Conservation (phyloP, 257 asterid species). For the Forsythia suspensa region DNA sequence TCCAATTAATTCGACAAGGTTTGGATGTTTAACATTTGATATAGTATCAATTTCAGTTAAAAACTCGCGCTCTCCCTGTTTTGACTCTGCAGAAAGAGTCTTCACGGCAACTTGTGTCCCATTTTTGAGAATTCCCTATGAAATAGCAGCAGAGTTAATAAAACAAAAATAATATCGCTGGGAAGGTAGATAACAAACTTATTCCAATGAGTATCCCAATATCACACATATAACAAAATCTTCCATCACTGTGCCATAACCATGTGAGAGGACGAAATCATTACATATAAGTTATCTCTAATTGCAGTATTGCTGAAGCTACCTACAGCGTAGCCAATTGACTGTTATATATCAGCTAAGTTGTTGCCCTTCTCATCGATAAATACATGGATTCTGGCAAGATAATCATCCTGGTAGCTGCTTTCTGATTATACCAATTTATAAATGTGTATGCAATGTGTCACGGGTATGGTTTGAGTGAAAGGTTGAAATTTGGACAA, state of each 20-base stretch:
- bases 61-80: conserved; percentile 82
- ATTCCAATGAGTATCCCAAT: conserved; percentile 7
- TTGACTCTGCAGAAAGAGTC: conserved; percentile 75
- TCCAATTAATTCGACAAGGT: conserved; percentile 82
- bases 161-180: conserved; percentile 12
- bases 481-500: not conserved
- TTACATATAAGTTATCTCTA: conserved; percentile 9
- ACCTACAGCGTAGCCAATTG: conserved; percentile 11
- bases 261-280: conserved; percentile 4
- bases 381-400: conserved; percentile 9
- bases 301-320: conserved; percentile 15
- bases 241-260: conserved; percentile 3
- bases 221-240: conserved; percentile 11
- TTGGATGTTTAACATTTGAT: conserved; percentile 82
- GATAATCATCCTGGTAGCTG: conserved; percentile 5
- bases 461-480: conserved; percentile 1
- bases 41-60: conserved; percentile 80
- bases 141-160: conserved; percentile 36
- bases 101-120: conserved; percentile 73
- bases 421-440: conserved; percentile 17
- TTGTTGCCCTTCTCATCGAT: not conserved
- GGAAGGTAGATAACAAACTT: conserved; percentile 10
- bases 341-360: conserved; percentile 1
- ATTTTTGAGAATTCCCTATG: conserved; percentile 65
- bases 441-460: not conserved